A percentile compares a stretch with the other conserved stretches of the same genome.
Conservation (phyloP, 768 basidiomycete genomes). For the Phylloporus sp. region DNA sequence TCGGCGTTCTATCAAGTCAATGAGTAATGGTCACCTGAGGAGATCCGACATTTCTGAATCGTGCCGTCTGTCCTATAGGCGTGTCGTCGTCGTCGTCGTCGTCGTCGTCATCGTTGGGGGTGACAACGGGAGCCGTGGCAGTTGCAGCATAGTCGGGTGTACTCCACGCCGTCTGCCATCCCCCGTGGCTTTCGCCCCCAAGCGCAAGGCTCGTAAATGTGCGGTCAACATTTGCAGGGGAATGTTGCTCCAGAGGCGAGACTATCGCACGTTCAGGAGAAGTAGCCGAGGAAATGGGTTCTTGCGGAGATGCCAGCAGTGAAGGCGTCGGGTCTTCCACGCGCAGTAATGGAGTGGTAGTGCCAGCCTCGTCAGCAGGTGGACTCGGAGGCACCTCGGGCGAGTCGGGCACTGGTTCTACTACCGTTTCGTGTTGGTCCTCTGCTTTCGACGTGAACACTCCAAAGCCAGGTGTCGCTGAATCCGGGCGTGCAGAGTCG, state of each 20-base stretch:
- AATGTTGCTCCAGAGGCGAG: conserved; percentile 29
- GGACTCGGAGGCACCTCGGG: conserved; percentile 31
- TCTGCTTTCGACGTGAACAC: conserved; percentile 26
- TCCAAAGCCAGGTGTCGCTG: conserved; percentile 45
- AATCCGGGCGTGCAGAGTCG: conserved; percentile 9
- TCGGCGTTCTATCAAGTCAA: neutral
- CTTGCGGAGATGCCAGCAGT: conserved; percentile 8
- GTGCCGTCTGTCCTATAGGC: conserved; percentile 49
- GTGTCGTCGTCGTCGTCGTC: conserved; percentile 70
- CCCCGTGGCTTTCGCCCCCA: conserved; percentile 42
- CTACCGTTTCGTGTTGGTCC: conserved; percentile 20
- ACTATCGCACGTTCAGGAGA: conserved; percentile 26
- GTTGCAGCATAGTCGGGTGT: conserved; percentile 27
- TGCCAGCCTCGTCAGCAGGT: conserved; percentile 29
- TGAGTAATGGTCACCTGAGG: conserved; percentile 14
- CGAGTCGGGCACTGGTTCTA: conserved; percentile 11
- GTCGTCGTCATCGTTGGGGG: conserved; percentile 29
- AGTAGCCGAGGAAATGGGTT: conserved; percentile 10
- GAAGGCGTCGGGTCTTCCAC: conserved; percentile 12
- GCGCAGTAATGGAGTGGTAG: conserved; percentile 14
- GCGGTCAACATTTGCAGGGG: conserved; percentile 22
- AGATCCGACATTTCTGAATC: conserved; percentile 28
- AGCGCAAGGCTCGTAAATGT: conserved; percentile 42
- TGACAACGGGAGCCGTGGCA: conserved; percentile 14
- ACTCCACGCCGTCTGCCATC: conserved; percentile 52